Conservation (phyloP, 495 filamentous ascomycete genomes). For the Thermochaetoides thermophila region DNA sequence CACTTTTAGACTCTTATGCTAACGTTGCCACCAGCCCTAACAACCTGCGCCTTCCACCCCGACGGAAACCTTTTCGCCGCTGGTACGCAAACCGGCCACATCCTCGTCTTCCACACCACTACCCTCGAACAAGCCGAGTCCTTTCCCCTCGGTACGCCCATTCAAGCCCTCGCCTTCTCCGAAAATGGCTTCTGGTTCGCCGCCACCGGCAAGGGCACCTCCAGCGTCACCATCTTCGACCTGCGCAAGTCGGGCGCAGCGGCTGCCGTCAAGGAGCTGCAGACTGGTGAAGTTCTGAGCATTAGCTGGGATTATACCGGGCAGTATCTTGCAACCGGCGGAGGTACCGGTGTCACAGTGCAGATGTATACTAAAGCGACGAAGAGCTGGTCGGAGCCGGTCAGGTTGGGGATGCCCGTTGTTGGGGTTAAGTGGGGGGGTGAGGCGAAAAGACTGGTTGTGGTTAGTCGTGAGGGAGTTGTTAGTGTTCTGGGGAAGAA, state of each 20-base stretch:
- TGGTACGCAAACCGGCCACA: constrained; percentile 57
- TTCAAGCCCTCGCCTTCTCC: constrained; percentile 70
- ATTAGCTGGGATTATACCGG: constrained; percentile 89
- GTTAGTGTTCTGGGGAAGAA: constrained; percentile 45
- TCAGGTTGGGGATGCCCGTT: constrained; percentile 59
- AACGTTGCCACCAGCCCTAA: constrained; percentile 40
- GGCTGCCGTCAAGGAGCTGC: constrained; percentile 60
- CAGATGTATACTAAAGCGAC: constrained; percentile 70
- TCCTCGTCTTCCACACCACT: constrained; percentile 77
- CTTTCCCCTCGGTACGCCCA: constrained; percentile 50
- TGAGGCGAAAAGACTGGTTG: constrained; percentile 57
- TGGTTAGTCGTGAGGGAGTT: constrained; percentile 57
- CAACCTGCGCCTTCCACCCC: constrained; percentile 76
- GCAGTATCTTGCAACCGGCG: constrained; percentile 76
- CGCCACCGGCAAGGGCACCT: constrained; percentile 53
- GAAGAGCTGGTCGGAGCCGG: constrained; percentile 80
- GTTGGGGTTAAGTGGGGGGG: constrained; percentile 64
- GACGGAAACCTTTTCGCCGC: constrained; percentile 88
- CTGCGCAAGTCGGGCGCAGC: constrained; percentile 71
- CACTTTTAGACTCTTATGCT: background rate
- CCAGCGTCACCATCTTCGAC: constrained; percentile 74
- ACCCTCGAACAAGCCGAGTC: constrained; percentile 52
- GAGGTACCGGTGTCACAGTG: constrained; percentile 67
- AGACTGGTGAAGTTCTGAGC: constrained; percentile 60
- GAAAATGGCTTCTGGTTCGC: constrained; percentile 98